Conservation (phyloP, 345 rosid species). For the Acer negundo region DNA sequence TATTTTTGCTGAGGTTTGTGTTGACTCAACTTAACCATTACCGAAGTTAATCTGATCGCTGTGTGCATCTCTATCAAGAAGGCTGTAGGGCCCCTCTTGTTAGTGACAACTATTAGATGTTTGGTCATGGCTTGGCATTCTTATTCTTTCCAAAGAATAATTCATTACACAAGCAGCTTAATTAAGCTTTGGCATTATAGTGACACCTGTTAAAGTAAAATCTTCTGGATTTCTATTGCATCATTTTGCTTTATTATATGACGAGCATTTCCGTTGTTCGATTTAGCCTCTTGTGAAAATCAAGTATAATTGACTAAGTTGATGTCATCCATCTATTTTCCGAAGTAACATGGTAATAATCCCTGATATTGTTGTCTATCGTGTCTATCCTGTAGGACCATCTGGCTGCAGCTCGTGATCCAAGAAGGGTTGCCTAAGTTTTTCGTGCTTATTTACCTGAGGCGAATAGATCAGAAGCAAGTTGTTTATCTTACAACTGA, state of each 20-base stretch:
- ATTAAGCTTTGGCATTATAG: not conserved
- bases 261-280: not conserved
- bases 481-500: not conserved
- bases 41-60: not conserved
- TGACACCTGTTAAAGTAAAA: not conserved
- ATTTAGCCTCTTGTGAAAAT: not conserved
- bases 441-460: constrained; percentile 1
- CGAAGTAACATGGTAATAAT: not conserved
- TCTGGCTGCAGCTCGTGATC: constrained; percentile 75
- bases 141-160: not conserved
- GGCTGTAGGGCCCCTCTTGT: not conserved
- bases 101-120: not conserved
- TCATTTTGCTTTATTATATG: not conserved
- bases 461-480: constrained; percentile 16
- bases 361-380: constrained; percentile 7
- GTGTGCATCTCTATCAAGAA: not conserved
- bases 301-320: not conserved
- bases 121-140: not conserved
- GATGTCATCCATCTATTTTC: not conserved
- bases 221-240: not conserved
- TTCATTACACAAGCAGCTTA: not conserved
- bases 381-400: constrained; percentile 63
- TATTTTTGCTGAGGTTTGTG: no score
- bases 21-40: no score
- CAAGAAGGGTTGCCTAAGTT: constrained; percentile 55